Conservation (phyloP, 1,284 basidiomycete species). For the Agroathelia rolfsii region DNA sequence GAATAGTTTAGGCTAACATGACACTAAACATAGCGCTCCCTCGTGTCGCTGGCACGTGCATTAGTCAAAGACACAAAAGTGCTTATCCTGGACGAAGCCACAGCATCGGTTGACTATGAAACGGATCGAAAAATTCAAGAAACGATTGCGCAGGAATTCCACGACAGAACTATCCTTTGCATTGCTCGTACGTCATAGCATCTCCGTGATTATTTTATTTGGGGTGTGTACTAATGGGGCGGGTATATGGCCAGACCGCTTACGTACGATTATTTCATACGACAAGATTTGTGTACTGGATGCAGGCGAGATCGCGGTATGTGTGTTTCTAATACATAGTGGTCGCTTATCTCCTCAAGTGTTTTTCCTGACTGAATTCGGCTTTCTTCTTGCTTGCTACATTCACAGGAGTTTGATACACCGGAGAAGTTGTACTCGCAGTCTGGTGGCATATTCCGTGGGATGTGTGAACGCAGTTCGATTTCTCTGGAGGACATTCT, state of each 20-base stretch:
- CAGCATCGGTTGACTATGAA: slow-evolving; percentile 74
- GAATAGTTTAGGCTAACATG: neutral
- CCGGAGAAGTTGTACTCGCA: slow-evolving; percentile 54
- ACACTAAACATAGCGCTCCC: slow-evolving; percentile 41
- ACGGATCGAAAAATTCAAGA: slow-evolving; percentile 80
- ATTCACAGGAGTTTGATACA: slow-evolving; percentile 54
- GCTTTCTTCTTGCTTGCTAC: neutral
- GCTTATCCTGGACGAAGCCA: slow-evolving; percentile 73
- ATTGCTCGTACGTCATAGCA: slow-evolving; percentile 67
- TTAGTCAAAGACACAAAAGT: slow-evolving; percentile 71
- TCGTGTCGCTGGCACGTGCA: slow-evolving; percentile 76
- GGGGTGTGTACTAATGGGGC: no score
- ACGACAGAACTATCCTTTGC: slow-evolving; percentile 69
- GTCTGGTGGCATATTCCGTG: slow-evolving; percentile 53
- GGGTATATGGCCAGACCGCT: slow-evolving; percentile 46
- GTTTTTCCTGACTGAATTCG: slow-evolving; percentile 24
- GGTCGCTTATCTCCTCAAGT: neutral
- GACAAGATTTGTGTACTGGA: slow-evolving; percentile 72
- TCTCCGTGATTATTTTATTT: neutral
- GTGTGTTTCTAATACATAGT: slow-evolving; percentile 15
- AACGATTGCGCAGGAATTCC: slow-evolving; percentile 79
- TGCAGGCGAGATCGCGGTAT: slow-evolving; percentile 50
- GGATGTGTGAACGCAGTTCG: slow-evolving; percentile 64
- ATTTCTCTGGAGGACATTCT: slow-evolving; percentile 61
- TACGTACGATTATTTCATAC: slow-evolving; percentile 68